Conservation (phyloP, 768 basidiomycete genomes). For the Mycena chlorophos region DNA sequence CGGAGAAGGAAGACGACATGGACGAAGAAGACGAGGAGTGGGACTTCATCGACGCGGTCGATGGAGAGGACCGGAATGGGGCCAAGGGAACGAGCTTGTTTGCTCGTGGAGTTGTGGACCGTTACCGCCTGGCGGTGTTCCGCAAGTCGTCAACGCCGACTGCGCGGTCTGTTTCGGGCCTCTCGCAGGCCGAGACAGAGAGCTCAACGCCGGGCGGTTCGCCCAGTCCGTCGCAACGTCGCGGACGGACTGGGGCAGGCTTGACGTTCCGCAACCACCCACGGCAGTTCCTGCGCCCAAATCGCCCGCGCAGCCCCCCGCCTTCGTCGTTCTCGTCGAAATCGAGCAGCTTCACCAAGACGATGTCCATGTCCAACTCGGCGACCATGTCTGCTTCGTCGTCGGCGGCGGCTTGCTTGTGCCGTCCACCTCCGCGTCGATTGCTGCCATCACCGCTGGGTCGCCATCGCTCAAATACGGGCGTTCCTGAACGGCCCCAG, state of each 20-base stretch:
- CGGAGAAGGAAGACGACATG: slow-evolving; percentile 44
- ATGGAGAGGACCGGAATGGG: slow-evolving; percentile 86
- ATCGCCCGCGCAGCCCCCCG: slow-evolving; percentile 65
- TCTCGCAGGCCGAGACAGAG: too few species aligned
- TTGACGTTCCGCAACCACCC: slow-evolving; percentile 71
- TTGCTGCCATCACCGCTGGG: slow-evolving; percentile 39
- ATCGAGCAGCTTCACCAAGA: slow-evolving; percentile 38
- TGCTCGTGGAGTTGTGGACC: slow-evolving; percentile 87
- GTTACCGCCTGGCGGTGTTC: slow-evolving; percentile 83
- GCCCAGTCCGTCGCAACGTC: slow-evolving; percentile 54
- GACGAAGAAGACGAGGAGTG: slow-evolving; percentile 82
- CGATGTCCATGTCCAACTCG: slow-evolving; percentile 44
- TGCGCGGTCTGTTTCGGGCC: slow-evolving; percentile 55
- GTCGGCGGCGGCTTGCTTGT: slow-evolving; percentile 53
- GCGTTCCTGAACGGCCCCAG: slow-evolving; percentile 76
- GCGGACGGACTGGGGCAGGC: slow-evolving; percentile 62
- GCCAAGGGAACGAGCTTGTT: slow-evolving; percentile 79
- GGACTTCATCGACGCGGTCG: slow-evolving; percentile 83
- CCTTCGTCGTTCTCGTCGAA: slow-evolving; percentile 43
- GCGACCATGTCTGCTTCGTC: slow-evolving; percentile 48
- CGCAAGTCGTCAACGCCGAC: slow-evolving; percentile 72
- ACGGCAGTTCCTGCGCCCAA: too few species aligned
- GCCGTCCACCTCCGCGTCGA: slow-evolving; percentile 66
- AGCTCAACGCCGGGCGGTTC: too few species aligned
- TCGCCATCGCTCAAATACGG: slow-evolving; percentile 88